Percentiles rank a stretch among this genome's conserved stretches.
Conservation (phyloP, 1,139 yeast genomes). For the Debaryomyces coudertii region DNA sequence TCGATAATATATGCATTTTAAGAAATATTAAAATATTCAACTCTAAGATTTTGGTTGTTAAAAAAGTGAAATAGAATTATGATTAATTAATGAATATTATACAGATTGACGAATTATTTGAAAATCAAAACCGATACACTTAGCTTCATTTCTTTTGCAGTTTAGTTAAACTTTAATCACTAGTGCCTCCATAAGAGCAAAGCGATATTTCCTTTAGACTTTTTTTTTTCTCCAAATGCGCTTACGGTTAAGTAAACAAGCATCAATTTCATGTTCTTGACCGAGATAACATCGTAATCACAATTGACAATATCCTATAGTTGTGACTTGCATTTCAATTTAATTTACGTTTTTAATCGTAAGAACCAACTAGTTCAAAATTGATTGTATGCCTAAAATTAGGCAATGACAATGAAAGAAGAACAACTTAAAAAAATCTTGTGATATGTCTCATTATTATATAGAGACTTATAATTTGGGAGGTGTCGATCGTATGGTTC, state of each 20-base stretch:
- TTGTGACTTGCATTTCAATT: slow-evolving; percentile 36
- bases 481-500: slow-evolving; percentile 29
- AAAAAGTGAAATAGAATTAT: neutral
- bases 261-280: slow-evolving; percentile 62
- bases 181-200: slow-evolving; percentile 45
- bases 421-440: slow-evolving; percentile 32
- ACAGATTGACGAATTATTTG: slow-evolving; percentile 30
- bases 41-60: neutral
- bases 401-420: slow-evolving; percentile 54
- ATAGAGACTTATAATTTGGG: slow-evolving; percentile 36
- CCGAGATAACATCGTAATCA: slow-evolving; percentile 49
- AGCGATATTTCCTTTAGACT: slow-evolving; percentile 34
- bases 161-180: slow-evolving; percentile 41
- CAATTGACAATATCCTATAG: slow-evolving; percentile 40
- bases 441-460: slow-evolving; percentile 19
- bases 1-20: neutral
- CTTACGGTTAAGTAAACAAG: slow-evolving; percentile 40
- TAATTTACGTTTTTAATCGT: slow-evolving; percentile 49
- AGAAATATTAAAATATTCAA: neutral
- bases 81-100: neutral
- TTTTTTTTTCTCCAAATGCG: slow-evolving; percentile 10
- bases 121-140: slow-evolving; percentile 34
- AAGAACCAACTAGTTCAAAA: slow-evolving; percentile 52
- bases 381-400: slow-evolving; percentile 54
- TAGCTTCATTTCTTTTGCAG: slow-evolving; percentile 43